Evolutionary conservation across 1,139 yeast species (phyloP).

Genomic region (Yamadazyma triangularis): DNA sequence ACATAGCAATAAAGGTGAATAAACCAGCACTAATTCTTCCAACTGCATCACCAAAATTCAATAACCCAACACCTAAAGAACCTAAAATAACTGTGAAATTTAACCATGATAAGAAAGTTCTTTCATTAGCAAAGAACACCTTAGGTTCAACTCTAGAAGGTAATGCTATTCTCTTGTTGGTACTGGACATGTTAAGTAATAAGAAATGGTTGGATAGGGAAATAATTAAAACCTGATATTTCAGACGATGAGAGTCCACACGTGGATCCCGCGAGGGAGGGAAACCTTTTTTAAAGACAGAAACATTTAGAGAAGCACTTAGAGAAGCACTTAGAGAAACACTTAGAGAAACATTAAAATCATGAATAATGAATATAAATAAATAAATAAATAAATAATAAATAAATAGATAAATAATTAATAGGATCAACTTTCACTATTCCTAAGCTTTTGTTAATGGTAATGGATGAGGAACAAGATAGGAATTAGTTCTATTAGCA

Average conservation of each 20-base stretch:
- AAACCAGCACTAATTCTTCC: slow-evolving; percentile 93
- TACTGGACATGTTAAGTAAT: slow-evolving; percentile 14
- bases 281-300: too few relatives aligned
- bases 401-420: slow-evolving; percentile 3
- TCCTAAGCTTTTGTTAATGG: slow-evolving; percentile 15
- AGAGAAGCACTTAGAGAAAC: too few relatives aligned
- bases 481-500: slow-evolving; percentile 26
- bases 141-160: slow-evolving; percentile 99
- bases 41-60: slow-evolving; percentile 91
- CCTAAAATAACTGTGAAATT: slow-evolving; percentile 97
- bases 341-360: neutral
- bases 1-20: slow-evolving; percentile 93
- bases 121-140: slow-evolving; percentile 97
- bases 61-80: slow-evolving; percentile 90
- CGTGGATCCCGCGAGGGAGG: too few relatives aligned
- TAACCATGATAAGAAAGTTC: slow-evolving; percentile 97
- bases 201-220: too few relatives aligned
- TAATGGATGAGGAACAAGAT: slow-evolving; percentile 20
- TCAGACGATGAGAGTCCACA: too few relatives aligned
- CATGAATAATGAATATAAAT: slow-evolving; percentile 1
- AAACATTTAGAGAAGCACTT: too few relatives aligned
- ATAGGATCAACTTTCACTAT: neutral
- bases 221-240: too few relatives aligned
- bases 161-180: slow-evolving; percentile 79
- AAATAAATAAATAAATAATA: slow-evolving; percentile 3